Base-by-base conservation (phyloP, 805 yeast genomes). In the Pichia thaimueangensis region DNA sequence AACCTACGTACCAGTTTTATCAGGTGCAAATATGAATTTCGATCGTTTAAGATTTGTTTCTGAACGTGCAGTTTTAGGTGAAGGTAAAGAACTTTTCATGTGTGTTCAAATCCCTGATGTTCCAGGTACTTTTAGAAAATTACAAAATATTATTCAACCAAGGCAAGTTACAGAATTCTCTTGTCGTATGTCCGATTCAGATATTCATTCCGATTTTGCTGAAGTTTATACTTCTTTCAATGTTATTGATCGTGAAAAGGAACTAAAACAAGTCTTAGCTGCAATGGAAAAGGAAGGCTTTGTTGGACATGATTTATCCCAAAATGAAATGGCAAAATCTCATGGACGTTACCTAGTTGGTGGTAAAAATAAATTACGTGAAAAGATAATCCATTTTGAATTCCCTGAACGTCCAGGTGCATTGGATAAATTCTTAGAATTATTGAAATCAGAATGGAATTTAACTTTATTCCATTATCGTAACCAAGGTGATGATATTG, bases 361-460 rank as follows among this genome's bases (percentile, higher is more conserved):
- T 45, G 98, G 98, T 45, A 80, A 83, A 47, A 77, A 89, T 0
- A 64, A 70, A 19, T 78, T 85, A 16, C 73, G 86, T 50, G 99
- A 93, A 64, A 79, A 82, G 54, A 64, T 93, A 28, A 76, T 80
- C 53, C 74, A 83, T 37, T 93, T 93, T 56, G 96, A 88, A 63
- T 94, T 93, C 70, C 99, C 99, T 12, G 99, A 93, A 59, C 80
- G 93, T 57, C 97, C 98, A 2, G 95, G 96, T 37, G 97, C 98
- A 1, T 71, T 93, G 56, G 76, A 82, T 23, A 82, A 76, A 45
- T 93, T 93, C 67, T 71, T 93, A 56, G 74, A 73, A 22, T 72
- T 80, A 15, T 64, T 93, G 58, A 77, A 82, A 55, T 71, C 73
- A 21, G 78, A 80, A 39, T 93, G 97, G 97, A 93, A 93, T 59